Conservation (phyloP, 306 rosid species). For the Trifolium subterraneum region DNA sequence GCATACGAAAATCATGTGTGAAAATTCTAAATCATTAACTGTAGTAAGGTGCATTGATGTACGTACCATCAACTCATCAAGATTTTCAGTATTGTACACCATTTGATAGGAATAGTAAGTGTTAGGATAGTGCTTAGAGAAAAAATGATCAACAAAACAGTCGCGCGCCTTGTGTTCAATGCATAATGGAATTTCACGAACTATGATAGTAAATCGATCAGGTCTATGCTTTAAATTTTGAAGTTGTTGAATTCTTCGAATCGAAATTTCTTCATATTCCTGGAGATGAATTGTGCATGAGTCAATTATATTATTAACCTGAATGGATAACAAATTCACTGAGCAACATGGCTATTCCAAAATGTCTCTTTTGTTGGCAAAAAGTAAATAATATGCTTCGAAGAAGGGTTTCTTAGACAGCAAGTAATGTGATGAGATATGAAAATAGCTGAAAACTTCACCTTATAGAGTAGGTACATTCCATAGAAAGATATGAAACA, state of each 20-base stretch:
- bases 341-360: constrained; percentile 30
- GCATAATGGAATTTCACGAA: constrained; percentile 85
- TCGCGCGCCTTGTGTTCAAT: constrained; percentile 63
- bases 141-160: constrained; percentile 76
- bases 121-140: constrained; percentile 70
- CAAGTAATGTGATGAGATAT: constrained; percentile 7
- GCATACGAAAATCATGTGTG: not conserved
- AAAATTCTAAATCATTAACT: not conserved
- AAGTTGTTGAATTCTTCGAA: constrained; percentile 66
- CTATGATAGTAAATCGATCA: constrained; percentile 78
- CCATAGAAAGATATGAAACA: constrained; percentile 88
- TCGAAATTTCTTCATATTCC: constrained; percentile 82
- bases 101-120: constrained; percentile 74
- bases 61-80: constrained; percentile 69
- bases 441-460: constrained; percentile 44
- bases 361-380: not conserved
- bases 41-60: not conserved
- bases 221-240: constrained; percentile 64
- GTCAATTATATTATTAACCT: constrained; percentile 38
- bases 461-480: constrained; percentile 76
- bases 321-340: constrained; percentile 26
- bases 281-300: constrained; percentile 47
- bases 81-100: constrained; percentile 60
- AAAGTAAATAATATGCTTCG: constrained; percentile 9
- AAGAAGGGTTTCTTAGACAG: constrained; percentile 5